Evolutionary conservation across 306 rosid species (phyloP).

Genomic region (Vachellia pachyceras): DNA sequence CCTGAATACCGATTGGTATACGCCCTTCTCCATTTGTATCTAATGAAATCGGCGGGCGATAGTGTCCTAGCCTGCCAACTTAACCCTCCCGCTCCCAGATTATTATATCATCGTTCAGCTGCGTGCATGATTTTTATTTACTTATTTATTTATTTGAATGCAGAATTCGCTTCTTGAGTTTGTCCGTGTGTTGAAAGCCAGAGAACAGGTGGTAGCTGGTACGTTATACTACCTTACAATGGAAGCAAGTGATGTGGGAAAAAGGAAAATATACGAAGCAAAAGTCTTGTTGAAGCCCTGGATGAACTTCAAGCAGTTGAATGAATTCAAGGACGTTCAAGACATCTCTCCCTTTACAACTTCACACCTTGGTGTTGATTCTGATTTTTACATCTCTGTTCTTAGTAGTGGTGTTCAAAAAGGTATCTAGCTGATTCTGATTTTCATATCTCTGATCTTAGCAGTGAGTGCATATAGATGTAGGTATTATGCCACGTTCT

Average conservation of each 20-base stretch:
- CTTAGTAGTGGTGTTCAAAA: slow-evolving; percentile 22
- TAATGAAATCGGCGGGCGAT: not conserved
- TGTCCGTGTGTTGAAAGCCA: slow-evolving; percentile 53
- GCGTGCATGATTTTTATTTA: not conserved
- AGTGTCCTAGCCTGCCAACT: not conserved
- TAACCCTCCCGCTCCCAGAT: not conserved
- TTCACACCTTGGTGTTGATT: slow-evolving; percentile 41
- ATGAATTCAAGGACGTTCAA: slow-evolving; percentile 51
- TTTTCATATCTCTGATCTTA: not conserved
- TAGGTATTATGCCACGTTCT: not conserved
- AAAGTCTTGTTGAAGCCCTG: slow-evolving; percentile 71
- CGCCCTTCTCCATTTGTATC: not conserved
- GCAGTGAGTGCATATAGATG: not conserved
- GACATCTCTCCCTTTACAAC: slow-evolving; percentile 36
- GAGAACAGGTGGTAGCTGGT: slow-evolving; percentile 63
- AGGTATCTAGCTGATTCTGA: slow-evolving; percentile 43
- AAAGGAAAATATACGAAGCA: slow-evolving; percentile 56
- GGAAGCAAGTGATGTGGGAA: slow-evolving; percentile 60
- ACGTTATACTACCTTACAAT: slow-evolving; percentile 53
- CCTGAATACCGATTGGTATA: not conserved
- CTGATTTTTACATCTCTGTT: not conserved
- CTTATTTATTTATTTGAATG: slow-evolving; percentile 10
- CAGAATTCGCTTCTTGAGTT: slow-evolving; percentile 61
- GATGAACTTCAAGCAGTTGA: slow-evolving; percentile 61
- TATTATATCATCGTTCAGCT: not conserved